Evolutionary conservation across 768 basidiomycete genomes (phyloP), one percentile per base, ranked within the genome.

Genomic region (Candolleomyces efflorescens): DNA sequence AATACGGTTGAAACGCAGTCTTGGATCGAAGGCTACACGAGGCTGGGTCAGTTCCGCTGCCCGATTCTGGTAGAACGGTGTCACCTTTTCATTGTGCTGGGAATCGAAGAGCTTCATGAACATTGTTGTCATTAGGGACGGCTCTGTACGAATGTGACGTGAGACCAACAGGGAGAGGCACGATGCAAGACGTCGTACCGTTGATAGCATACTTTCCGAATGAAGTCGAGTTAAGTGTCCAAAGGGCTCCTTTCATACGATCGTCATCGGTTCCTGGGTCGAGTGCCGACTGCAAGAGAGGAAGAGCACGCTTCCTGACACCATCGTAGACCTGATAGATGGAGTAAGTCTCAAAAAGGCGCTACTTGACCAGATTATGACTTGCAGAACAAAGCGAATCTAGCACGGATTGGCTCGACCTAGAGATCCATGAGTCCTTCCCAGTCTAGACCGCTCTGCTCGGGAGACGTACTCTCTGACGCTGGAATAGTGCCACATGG

Each of bases 201-300:
- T 73, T 70, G 11, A 79, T 70, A 1, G 80, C 81, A 68, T 80
- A 82, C 67, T 75, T 78, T 54, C 89, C 86, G 60, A 92, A 85
- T 4, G 77, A 75, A 10, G 84, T 75, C 9, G 78, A 75, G 64
- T 89, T 86, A 27, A 93, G 67, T 3, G 87, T 86, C 83, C 90
- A 93, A 18, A 94, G 71, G 3, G 91, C 90, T 10, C 94, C 94
- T 73, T 97, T 95, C 86, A 94, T 91, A n/a, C 89, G 81, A 67
- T 93, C 91, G 63, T 91, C 90, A 39, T 94, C 92, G 18, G 79
- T 80, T 2, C 87, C 90, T 5, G 86, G 84, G 51, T 81, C 76
- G 53, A 89, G 71, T 4, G 82, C 80, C 41, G 76, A 68, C 59
- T 83, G 82, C n/a, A 89, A 68, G 44, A 73, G 59, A 9, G 87